Conservation (phyloP, 352 stramenopile genomes). For the Pythium phragmiticola region DNA sequence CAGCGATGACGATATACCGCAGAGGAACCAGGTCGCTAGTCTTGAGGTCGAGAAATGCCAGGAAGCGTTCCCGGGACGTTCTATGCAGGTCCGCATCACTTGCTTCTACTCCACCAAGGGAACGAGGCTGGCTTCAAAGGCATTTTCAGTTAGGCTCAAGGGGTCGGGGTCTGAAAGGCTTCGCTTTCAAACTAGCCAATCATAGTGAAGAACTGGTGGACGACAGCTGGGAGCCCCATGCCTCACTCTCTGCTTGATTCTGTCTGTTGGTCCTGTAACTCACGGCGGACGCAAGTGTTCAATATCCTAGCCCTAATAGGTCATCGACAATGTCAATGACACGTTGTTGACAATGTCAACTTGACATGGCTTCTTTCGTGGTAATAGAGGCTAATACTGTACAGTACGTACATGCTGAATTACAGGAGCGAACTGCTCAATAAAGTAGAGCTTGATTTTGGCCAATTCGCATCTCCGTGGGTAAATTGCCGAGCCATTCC, state of each 20-base stretch:
- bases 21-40: conserved; percentile 3
- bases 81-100: background rate
- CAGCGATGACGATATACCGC: conserved; percentile 3
- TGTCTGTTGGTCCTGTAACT: background rate
- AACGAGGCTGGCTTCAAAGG: conserved; percentile 5
- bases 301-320: conserved; percentile 6
- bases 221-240: conserved; percentile 8
- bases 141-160: conserved; percentile 3
- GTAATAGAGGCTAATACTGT: too few species aligned
- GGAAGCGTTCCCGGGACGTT: conserved; percentile 4
- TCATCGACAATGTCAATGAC: background rate
- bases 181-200: conserved; percentile 1
- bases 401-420: background rate
- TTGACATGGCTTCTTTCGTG: too few species aligned
- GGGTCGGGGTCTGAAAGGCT: background rate
- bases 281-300: background rate
- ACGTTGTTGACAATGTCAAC: too few species aligned
- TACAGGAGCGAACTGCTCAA: background rate
- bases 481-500: background rate
- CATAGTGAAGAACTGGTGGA: conserved; percentile 7
- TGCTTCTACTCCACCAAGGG: background rate
- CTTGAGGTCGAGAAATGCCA: conserved; percentile 10
- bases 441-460: too few species aligned
- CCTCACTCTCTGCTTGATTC: background rate
- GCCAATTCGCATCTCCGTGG: too few species aligned